Evolutionary conservation across 257 asterid species (phyloP), one percentile per base, ranked within the genome.

Genomic region (Verbascum thapsus): DNA sequence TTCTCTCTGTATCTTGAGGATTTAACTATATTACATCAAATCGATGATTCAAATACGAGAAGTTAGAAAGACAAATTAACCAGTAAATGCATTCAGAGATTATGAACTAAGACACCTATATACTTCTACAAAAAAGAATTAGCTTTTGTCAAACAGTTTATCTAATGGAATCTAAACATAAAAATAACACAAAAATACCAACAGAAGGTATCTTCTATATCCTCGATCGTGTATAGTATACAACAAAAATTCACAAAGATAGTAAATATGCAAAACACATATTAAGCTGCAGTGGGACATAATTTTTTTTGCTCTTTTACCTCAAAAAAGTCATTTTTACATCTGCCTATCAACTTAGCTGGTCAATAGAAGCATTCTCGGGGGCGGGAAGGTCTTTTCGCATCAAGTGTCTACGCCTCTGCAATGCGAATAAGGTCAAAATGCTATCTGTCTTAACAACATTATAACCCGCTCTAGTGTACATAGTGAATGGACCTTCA

Each of bases 371-470:
- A 64, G 59, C 76, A 66, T 56, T 15, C 56, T 81, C 77, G n/a
- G 78, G 67, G 12, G 40, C 64, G 20, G 88, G 83, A 76, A 90
- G 86, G 58, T 75, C 71, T 72, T 94, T 94, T 69, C 87, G 70
- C 99, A 90, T 90, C 70, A 94, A 79, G 70, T 86, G 96, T 73
- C 88, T 85, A 37, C 99, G 92, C 62, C 96, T 80, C 74, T 94
- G 99, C 64, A 94, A 76, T 10, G 85, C 77, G 63, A 94, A 71
- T 79, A 90, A 71, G 67, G 88, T 76, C 78, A 90, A 72, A 64
- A 85, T 65, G 81, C 74, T 90, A 68, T 94, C 95, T n/a, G 99
- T 90, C 81, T 84, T 76, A 8, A 78, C 87, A 47, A 94, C 59
- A 43, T 50, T 66, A 58, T 94, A 94, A 17, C 98, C 95, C 13